A percentile compares a stretch with the other conserved stretches of the same genome.
Conservation (phyloP, 2,329 filamentous ascomycete species). For the Alternaria arborescens region DNA sequence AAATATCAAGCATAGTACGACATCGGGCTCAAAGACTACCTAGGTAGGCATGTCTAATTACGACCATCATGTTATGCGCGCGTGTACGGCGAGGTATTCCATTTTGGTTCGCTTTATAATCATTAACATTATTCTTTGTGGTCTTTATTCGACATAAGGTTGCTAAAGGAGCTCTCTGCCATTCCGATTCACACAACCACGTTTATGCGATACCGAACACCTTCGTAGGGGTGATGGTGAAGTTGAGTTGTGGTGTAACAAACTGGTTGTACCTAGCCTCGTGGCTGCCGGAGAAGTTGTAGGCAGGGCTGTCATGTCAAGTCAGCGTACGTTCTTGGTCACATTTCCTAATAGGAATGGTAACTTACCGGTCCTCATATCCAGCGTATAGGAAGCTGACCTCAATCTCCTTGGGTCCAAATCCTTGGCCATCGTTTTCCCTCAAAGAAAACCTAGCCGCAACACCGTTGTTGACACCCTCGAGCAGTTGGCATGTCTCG, state of each 20-base stretch:
- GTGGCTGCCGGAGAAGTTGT: conserved; percentile 28
- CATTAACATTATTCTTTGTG: not conserved
- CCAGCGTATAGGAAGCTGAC: not conserved
- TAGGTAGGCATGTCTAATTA: no score
- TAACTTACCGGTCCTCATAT: not conserved
- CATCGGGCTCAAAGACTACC: no score
- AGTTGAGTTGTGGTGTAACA: conserved; percentile 22
- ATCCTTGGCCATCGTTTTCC: not conserved
- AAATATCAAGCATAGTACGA: no score
- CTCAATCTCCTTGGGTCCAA: not conserved
- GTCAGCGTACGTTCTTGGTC: not conserved
- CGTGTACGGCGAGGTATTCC: no score
- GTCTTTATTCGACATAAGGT: not conserved
- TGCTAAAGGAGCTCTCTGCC: accelerated
- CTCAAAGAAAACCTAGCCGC: conserved; percentile 22
- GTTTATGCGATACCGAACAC: conserved; percentile 6
- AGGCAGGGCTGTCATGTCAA: conserved; percentile 17
- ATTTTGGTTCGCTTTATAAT: not conserved
- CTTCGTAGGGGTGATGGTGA: conserved; percentile 24
- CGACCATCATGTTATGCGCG: no score
- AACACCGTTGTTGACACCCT: conserved; percentile 29
- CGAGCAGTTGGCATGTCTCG: conserved; percentile 19
- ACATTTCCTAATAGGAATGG: not conserved
- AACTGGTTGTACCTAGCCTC: conserved; percentile 27
- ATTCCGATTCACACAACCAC: not conserved